These are phyloP conservation scores for Mucor velutinosus DNA, from an alignment of 371 early-diverging fungal genomes.

Conservation along the genomic window DNA sequence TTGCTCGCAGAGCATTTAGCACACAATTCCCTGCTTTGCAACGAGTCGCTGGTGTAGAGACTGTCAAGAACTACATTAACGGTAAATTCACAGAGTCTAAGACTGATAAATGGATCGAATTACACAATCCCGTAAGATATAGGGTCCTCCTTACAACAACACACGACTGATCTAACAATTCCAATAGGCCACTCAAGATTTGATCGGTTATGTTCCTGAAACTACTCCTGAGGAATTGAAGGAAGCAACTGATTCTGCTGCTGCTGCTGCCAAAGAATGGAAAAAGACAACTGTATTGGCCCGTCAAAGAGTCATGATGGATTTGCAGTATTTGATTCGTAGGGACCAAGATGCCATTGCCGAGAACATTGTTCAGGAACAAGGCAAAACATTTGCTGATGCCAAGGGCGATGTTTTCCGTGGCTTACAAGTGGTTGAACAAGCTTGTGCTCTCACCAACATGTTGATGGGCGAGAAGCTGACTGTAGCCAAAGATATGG, in stretches of 20 bases:
- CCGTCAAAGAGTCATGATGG: slow-evolving; percentile 91
- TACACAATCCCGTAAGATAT: slow-evolving; percentile 83
- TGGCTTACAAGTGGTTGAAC: slow-evolving; percentile 92
- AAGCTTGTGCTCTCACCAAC: slow-evolving; percentile 80
- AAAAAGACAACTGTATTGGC: slow-evolving; percentile 81
- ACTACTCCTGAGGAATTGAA: slow-evolving; percentile 85
- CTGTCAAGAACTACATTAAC: slow-evolving; percentile 82
- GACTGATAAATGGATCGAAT: slow-evolving; percentile 85
- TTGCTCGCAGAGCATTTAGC: slow-evolving; percentile 37
- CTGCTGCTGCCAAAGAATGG: slow-evolving; percentile 89
- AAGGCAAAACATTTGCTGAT: slow-evolving; percentile 94
- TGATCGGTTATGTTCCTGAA: slow-evolving; percentile 90
- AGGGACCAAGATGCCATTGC: slow-evolving; percentile 86
- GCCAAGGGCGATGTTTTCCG: slow-evolving; percentile 92
- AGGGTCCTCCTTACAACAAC: not conserved
- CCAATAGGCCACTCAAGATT: slow-evolving; percentile 87
- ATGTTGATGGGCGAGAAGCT: slow-evolving; percentile 84
- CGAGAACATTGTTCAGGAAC: slow-evolving; percentile 85
- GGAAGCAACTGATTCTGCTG: slow-evolving; percentile 78
- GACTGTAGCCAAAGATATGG: slow-evolving; percentile 93
- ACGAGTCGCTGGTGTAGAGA: slow-evolving; percentile 46
- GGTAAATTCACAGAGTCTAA: slow-evolving; percentile 93
- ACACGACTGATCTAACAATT: not conserved
- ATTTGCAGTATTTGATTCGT: slow-evolving; percentile 87
- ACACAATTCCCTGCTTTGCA: slow-evolving; percentile 46